Evolutionary conservation across 441 rosid genomes (phyloP).

Genomic region (Populus hybrid): DNA sequence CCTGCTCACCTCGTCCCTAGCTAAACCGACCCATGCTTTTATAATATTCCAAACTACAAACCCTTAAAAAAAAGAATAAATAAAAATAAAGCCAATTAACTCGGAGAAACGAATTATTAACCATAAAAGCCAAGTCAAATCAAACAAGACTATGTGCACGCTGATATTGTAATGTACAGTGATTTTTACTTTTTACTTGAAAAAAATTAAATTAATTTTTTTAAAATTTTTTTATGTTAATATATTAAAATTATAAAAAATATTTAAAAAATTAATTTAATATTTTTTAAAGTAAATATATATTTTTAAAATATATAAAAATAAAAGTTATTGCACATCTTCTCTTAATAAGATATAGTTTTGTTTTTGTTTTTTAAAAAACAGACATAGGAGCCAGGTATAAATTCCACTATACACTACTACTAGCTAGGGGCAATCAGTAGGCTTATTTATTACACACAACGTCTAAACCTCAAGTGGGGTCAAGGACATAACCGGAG

Average conservation of each 20-base stretch:
- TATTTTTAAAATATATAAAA: no score
- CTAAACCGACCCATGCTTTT: neutral
- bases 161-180: no score
- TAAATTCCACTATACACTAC: neutral
- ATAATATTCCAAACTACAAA: neutral
- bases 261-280: no score
- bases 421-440: constrained; percentile 13
- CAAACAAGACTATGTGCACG: neutral
- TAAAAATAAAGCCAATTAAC: neutral
- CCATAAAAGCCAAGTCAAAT: neutral
- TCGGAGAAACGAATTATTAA: neutral
- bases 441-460: constrained; percentile 29
- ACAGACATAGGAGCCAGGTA: neutral
- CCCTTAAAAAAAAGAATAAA: neutral
- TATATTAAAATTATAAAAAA: no score
- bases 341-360: no score
- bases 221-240: no score
- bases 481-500: constrained; percentile 48
- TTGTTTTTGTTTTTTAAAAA: no score
- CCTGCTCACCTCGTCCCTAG: neutral
- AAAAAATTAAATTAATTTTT: no score
- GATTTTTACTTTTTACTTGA: no score
- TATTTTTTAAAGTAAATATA: no score
- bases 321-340: no score
- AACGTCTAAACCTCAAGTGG: constrained; percentile 33